Percentiles rank a stretch among this genome's conserved stretches.
phyloP scores from a whole-genome alignment of 129 eudicot species.

The Arctium lappa region DNA sequence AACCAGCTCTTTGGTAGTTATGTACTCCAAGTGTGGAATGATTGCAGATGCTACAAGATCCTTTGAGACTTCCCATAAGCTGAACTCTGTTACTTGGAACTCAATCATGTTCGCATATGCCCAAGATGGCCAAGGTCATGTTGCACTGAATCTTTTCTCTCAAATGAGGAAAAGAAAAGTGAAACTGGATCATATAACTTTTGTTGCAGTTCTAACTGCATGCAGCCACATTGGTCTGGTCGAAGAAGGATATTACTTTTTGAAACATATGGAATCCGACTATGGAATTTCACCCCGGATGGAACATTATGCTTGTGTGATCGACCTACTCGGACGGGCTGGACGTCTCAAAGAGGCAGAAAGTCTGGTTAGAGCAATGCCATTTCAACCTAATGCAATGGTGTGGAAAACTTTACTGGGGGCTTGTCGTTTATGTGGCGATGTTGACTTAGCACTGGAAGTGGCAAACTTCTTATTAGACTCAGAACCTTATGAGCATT shows the following conservation, averaged over 20 bases:
- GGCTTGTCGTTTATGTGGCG: conserved; percentile 84
- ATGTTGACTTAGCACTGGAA: conserved; percentile 59
- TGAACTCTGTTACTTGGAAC: conserved; percentile 81
- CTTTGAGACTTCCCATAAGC: conserved; percentile 53
- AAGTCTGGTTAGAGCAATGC: conserved; percentile 54
- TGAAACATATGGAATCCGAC: conserved; percentile 64
- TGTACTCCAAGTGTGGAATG: conserved; percentile 89
- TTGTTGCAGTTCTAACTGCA: conserved; percentile 88
- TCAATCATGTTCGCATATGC: conserved; percentile 85
- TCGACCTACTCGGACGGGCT: conserved; percentile 82
- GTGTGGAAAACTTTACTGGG: conserved; percentile 84
- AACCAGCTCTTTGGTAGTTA: conserved; percentile 65
- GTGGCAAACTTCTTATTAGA: conserved; percentile 55
- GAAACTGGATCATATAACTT: conserved; percentile 77
- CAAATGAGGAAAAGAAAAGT: conserved; percentile 51
- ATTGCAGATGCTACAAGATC: conserved; percentile 70
- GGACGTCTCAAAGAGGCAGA: conserved; percentile 62
- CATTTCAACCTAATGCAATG: conserved; percentile 84
- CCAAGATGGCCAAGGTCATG: conserved; percentile 73
- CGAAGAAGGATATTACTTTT: conserved; percentile 53
- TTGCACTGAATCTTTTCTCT: conserved; percentile 65
- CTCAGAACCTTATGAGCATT: conserved; percentile 74
- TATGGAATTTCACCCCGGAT: conserved; percentile 64
- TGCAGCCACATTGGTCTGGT: conserved; percentile 90
- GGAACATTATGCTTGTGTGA: conserved; percentile 95